Base-by-base conservation (phyloP, 2,329 filamentous ascomycete genomes). In the Ophiostoma pallidulum region DNA sequence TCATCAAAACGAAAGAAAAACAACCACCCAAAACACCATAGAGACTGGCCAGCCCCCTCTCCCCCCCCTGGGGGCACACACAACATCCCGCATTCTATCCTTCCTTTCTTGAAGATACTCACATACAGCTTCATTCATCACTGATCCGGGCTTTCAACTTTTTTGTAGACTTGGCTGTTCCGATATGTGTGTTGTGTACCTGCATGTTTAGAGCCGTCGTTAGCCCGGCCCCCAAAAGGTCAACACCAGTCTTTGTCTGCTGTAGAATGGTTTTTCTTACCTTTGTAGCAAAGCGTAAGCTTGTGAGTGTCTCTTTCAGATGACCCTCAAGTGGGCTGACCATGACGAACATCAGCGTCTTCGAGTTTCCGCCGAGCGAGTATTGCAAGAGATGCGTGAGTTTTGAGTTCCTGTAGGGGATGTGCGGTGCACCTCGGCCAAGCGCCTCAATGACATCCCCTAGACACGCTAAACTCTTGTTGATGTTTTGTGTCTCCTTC, bases 311-410 rank as follows among this genome's bases (percentile, higher is more conserved):
- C 72, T 98, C 92, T 59, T 84, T 85, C 54, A 96, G 71, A 68
- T 97, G 92, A 6, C 82, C 85, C 68, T 94, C 86, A 50, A 97
- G 71, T 29, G 92, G 92, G 57, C 85, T 92, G 48, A 95, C 86
- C 90, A 97, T 97, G 63, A 97, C 88, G 64, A 98, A 95, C 92
- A 98, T 98, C 58, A 98, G 82, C 1, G 92, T 98, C 69, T 96
- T 94, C 57, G 85, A 92, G 64, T 95, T 96, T 14, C 92, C 92
- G 4, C 92, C 91, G 8, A 98, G 72, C 3, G 88, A 95, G 61
- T 92, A 94, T 77, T 97, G 88, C 32, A 98, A 75, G 40, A 98
- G 75, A 61, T 96, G 94, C 8, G 92, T 98, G 55, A 98, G 75
- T 77, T 96, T 97, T 57, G 87, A 95, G 68, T 97, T 97, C 47